These are phyloP conservation scores for Auricularia auricula-judae DNA, from an alignment of 768 basidiomycete species.

Conservation along the genomic window DNA sequence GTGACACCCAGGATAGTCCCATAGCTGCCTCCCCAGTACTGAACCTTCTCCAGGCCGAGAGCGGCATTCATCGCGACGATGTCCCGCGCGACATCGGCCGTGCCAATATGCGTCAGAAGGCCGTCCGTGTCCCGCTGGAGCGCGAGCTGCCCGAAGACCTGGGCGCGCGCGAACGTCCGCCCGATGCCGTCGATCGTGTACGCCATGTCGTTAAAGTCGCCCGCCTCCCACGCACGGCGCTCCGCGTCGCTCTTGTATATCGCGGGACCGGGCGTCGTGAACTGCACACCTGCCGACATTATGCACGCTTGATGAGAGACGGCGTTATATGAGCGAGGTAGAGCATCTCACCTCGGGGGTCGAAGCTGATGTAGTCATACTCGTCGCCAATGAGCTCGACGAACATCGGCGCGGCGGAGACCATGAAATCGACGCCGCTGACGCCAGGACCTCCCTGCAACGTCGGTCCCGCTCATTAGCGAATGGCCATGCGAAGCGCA, in stretches of 20 bases:
- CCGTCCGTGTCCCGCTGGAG: not conserved
- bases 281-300: conserved; percentile 7
- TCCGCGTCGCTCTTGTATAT: too few relatives aligned
- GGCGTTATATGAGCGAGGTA: not conserved
- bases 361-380: conserved; percentile 14
- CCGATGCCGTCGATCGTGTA: not conserved
- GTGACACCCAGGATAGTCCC: conserved; percentile 7
- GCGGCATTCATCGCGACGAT: conserved; percentile 27
- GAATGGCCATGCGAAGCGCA: not conserved
- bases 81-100: conserved; percentile 26
- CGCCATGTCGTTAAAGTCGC: too few relatives aligned
- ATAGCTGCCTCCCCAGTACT: conserved; percentile 22
- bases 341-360: conserved; percentile 12
- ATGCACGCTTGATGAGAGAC: not conserved
- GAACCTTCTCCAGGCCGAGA: conserved; percentile 21
- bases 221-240: too few relatives aligned
- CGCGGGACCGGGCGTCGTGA: conserved; percentile 7
- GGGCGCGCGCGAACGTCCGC: not conserved
- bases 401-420: conserved; percentile 1
- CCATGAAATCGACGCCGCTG: conserved; percentile 9
- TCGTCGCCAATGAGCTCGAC: conserved; percentile 10
- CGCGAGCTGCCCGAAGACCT: not conserved
- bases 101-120: conserved; percentile 19
- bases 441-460: conserved; percentile 12
- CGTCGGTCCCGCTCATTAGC: not conserved